Percentiles rank a stretch among this genome's conserved stretches.
phyloP scores from a whole-genome alignment of 208 protist genomes.

The Trypanosoma cruzi region DNA sequence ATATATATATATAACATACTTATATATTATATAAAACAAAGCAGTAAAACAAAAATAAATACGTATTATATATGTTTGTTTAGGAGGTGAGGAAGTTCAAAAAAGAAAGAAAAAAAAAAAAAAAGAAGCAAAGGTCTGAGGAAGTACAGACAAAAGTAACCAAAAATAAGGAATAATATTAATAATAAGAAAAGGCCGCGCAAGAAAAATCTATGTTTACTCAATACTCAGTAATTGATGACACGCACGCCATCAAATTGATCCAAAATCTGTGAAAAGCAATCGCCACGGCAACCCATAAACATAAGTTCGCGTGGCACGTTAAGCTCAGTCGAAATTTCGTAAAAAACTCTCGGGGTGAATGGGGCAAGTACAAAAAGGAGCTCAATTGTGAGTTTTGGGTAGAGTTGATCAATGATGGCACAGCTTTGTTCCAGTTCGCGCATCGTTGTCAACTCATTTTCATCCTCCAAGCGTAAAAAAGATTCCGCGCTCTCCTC shows the following conservation, averaged over 20 bases:
- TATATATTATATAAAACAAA: no score
- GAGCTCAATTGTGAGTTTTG: constrained; percentile 60
- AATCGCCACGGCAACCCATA: constrained; percentile 59
- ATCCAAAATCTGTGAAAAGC: constrained; percentile 45
- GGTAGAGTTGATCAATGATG: constrained; percentile 43
- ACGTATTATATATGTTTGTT: no score
- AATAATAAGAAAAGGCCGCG: no score
- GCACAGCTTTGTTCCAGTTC: constrained; percentile 17
- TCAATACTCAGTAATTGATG: constrained; percentile 42
- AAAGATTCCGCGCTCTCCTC: not conserved
- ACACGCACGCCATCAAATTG: constrained; percentile 69
- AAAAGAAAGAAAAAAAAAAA: no score
- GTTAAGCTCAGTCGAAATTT: constrained; percentile 41
- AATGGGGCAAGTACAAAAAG: constrained; percentile 45
- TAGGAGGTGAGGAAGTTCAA: no score
- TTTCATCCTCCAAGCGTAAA: not conserved
- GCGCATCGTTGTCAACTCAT: not conserved
- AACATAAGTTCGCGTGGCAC: constrained; percentile 87
- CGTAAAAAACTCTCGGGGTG: constrained; percentile 31
- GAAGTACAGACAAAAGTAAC: no score
- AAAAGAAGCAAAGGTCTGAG: no score
- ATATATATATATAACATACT: no score
- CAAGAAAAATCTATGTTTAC: no score
- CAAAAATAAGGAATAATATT: no score
- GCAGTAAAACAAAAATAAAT: no score